Evolutionary conservation across 345 rosid species (phyloP).

Genomic region (Populus davidiana): DNA sequence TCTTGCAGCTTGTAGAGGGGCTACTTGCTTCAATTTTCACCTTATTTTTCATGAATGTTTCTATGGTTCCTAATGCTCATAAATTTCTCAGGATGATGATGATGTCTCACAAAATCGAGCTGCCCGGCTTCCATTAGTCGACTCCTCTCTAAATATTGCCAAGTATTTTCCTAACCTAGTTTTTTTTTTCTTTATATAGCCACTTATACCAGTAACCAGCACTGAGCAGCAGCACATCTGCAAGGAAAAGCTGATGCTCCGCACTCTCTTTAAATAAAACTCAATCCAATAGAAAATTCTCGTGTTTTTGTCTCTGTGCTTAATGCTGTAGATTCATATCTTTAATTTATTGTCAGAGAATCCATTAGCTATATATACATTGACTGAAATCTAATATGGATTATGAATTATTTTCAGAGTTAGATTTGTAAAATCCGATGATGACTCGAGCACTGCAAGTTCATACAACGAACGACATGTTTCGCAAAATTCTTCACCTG

Average conservation of each 20-base stretch:
- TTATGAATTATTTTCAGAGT: slow-evolving; percentile 32
- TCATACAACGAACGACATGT: slow-evolving; percentile 39
- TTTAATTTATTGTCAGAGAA: slow-evolving; percentile 2
- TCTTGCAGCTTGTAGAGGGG: slow-evolving; percentile 14
- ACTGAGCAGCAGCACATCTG: slow-evolving; percentile 8
- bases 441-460: slow-evolving; percentile 59
- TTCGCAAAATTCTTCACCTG: slow-evolving; percentile 36
- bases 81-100: slow-evolving; percentile 53
- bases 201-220: neutral
- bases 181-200: slow-evolving; percentile 5
- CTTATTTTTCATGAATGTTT: neutral
- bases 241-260: slow-evolving; percentile 4
- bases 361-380: slow-evolving; percentile 9
- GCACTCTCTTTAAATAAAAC: neutral
- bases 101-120: slow-evolving; percentile 34
- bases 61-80: slow-evolving; percentile 19
- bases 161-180: slow-evolving; percentile 38
- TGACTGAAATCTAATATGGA: slow-evolving; percentile 11
- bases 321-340: neutral
- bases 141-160: slow-evolving; percentile 34
- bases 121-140: slow-evolving; percentile 29
- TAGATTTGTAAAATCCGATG: slow-evolving; percentile 59
- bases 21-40: slow-evolving; percentile 8
- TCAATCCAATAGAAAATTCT: neutral
- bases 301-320: neutral